Base-by-base conservation (phyloP, 192 early-diverging fungal species). In the Backusella westeae region DNA sequence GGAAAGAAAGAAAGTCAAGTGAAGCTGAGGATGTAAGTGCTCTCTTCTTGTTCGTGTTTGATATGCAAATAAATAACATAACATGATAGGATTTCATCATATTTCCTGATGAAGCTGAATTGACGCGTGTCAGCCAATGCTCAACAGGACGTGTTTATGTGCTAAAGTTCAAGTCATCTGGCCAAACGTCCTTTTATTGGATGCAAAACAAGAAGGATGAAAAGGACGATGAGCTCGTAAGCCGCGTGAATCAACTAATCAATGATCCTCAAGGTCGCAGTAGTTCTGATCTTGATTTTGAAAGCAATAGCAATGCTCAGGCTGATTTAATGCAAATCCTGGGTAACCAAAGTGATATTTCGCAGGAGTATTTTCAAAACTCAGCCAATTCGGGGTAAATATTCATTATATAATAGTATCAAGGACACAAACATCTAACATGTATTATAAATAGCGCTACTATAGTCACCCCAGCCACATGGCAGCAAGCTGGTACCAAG, bases 181-280 rank as follows among this genome's bases (percentile, higher is more conserved):
- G 83, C 70, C 90, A 92, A 79, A 90, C 90, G 21, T 73, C 89
- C 42, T 96, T 96, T 79, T 95, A 93, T 69, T 96, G 95, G 95
- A 88, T 95, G 85, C 95, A 96, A 77, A 89, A 88, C 46, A 78
- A 85, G 12, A 88, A 92, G 39, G 81, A 85, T 12, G 85, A 87
- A 36, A 84, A 82, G 46, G 93, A 94, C 76, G 79, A 81, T 26
- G 87, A 85, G 69, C 69, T 91, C 7, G 81, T 89, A 21, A 71
- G 73, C 21, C 82, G 83, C 14, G 87, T 93, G 52, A 95, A 93
- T 72, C 46, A 76, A 17, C 67, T 89, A 53, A 85, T 94, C 56
- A 90, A 87, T 69, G 84, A 83, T 32, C 83, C 86, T 10, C 77
- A 82, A 8, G 74, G 79, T 66, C 76, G 35, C 12, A 79, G 12